Conservation (phyloP, 192 early-diverging fungal species). For the Coemansia sp. region DNA sequence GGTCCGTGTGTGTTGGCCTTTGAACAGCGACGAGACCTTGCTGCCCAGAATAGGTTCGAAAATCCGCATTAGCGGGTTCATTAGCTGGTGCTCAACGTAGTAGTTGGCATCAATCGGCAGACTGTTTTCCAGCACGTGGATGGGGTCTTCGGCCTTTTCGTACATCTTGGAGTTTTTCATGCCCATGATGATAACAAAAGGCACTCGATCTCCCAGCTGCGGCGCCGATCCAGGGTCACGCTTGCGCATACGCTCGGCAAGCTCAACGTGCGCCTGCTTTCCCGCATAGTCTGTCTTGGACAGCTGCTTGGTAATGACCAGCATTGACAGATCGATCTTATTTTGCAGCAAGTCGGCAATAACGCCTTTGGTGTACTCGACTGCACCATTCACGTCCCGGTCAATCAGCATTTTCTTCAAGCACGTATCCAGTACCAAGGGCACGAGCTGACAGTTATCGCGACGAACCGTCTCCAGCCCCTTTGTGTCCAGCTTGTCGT, state of each 20-base stretch:
- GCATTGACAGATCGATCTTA: slow-evolving; percentile 93
- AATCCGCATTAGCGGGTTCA: slow-evolving; percentile 88
- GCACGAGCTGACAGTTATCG: slow-evolving; percentile 91
- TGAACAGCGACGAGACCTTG: slow-evolving; percentile 77
- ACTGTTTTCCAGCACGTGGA: slow-evolving; percentile 98
- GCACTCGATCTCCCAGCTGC: slow-evolving; percentile 91
- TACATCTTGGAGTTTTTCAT: slow-evolving; percentile 85
- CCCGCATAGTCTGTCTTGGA: slow-evolving; percentile 92
- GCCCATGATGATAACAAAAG: slow-evolving; percentile 92
- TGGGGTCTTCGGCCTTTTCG: slow-evolving; percentile 97
- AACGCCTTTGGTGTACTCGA: slow-evolving; percentile 77
- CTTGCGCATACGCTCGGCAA: slow-evolving; percentile 95
- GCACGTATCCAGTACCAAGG: slow-evolving; percentile 88
- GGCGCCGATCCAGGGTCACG: slow-evolving; percentile 97
- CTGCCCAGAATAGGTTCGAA: slow-evolving; percentile 95
- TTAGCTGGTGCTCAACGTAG: slow-evolving; percentile 95
- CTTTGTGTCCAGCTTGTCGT: slow-evolving; percentile 96
- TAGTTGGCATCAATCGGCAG: slow-evolving; percentile 95
- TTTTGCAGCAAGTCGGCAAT: slow-evolving; percentile 94
- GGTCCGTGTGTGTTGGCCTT: slow-evolving; percentile 72
- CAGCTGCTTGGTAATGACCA: slow-evolving; percentile 94
- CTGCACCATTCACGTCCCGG: slow-evolving; percentile 80
- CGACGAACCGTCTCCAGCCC: slow-evolving; percentile 98
- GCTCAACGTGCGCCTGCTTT: slow-evolving; percentile 94
- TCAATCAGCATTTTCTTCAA: slow-evolving; percentile 89